phyloP scores from a whole-genome alignment of 2,329 filamentous ascomycete genomes.

The Paramyrothecium roridum region DNA sequence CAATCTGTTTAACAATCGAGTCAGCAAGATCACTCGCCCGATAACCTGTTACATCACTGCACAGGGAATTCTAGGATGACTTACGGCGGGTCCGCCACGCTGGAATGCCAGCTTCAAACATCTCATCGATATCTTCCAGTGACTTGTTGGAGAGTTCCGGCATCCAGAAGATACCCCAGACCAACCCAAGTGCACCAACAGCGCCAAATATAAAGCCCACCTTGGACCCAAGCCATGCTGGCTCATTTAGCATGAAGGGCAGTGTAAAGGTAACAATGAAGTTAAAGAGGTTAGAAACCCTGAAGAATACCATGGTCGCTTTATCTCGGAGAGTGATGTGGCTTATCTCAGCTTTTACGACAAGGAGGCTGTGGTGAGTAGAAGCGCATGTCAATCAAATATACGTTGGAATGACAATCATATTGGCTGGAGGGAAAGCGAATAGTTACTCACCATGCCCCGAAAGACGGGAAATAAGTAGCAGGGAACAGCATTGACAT shows the following conservation, averaged over 20 bases:
- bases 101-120: background rate
- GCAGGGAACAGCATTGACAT: conserved; percentile 19
- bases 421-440: background rate
- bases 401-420: too few species aligned
- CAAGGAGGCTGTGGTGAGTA: background rate
- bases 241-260: background rate
- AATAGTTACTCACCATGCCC: background rate
- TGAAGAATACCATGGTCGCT: background rate
- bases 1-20: too few species aligned
- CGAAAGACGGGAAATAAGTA: conserved; percentile 6
- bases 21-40: too few species aligned
- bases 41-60: too few species aligned
- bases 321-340: background rate
- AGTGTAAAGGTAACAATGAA: background rate
- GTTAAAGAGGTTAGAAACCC: background rate
- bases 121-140: background rate
- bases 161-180: background rate
- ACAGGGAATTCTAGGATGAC: too few species aligned
- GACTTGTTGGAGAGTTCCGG: background rate
- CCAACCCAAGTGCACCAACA: background rate
- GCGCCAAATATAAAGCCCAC: background rate
- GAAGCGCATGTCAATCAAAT: too few species aligned
- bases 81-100: background rate
- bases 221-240: background rate
- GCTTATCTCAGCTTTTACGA: background rate